Percentiles rank a stretch among this genome's conserved stretches.
These are phyloP conservation scores for Yamadazyma pseudoaaseri DNA, from an alignment of 1,139 yeast species.

Conservation along the genomic window DNA sequence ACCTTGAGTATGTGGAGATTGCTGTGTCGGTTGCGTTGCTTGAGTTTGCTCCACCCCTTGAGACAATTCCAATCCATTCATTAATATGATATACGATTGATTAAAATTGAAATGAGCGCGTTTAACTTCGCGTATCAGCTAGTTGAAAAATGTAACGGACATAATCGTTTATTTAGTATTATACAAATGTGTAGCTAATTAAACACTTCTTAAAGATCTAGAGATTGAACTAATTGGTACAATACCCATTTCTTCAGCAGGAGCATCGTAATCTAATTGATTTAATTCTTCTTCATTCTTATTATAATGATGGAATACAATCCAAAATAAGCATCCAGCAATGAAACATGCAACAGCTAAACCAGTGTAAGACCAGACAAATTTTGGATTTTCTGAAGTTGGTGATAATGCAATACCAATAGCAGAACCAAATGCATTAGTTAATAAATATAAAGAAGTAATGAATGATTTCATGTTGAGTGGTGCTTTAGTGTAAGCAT, in stretches of 20 bases:
- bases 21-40: slow-evolving; percentile 64
- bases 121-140: slow-evolving; percentile 2
- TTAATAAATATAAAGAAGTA: slow-evolving; percentile 60
- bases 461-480: slow-evolving; percentile 63
- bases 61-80: slow-evolving; percentile 2
- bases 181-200: too few species aligned
- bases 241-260: slow-evolving; percentile 15
- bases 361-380: slow-evolving; percentile 66
- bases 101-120: slow-evolving; percentile 4
- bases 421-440: slow-evolving; percentile 69
- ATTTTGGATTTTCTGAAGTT: slow-evolving; percentile 64
- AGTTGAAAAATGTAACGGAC: too few species aligned
- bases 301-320: slow-evolving; percentile 56
- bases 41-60: slow-evolving; percentile 44
- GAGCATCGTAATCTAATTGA: slow-evolving; percentile 43
- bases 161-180: not conserved
- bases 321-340: slow-evolving; percentile 65
- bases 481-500: slow-evolving; percentile 72
- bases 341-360: slow-evolving; percentile 57
- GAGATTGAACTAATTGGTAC: slow-evolving; percentile 25
- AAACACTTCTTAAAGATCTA: slow-evolving; percentile 21
- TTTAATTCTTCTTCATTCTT: slow-evolving; percentile 60
- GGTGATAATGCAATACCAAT: slow-evolving; percentile 72
- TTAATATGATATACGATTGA: not conserved
- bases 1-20: slow-evolving; percentile 40